Evolutionary conservation across 2,329 filamentous ascomycete genomes (phyloP), one percentile per base, ranked within the genome.

Genomic region (Zymoseptoria tritici): DNA sequence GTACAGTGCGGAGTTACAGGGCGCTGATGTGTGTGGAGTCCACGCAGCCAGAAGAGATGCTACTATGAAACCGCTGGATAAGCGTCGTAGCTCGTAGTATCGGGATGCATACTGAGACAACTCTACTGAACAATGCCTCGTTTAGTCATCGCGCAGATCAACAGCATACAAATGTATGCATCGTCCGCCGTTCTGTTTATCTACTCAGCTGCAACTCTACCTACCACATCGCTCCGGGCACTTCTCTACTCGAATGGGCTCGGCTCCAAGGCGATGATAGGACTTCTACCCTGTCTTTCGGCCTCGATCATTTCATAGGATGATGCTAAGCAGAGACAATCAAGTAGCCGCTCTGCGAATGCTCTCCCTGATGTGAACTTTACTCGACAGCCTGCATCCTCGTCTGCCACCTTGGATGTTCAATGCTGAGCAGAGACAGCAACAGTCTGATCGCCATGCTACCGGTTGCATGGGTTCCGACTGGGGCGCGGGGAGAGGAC

Each of bases 271-370:
- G 13, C 36, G 36, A 46, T n/a, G 3, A 46, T n/a, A 4, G 13
- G 36, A n/a, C 3, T 6, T 6, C 2, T n/a, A 16, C 36, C 36
- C 5, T 46, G 36, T 11, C 13, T 6, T 11, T 6, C n/a, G 13
- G 91, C 92, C 50, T 87, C 84, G 3, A 87, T 81, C 67, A 97
- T 97, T 65, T 96, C 80, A 22, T 22, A 22, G 21, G 21, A 22
- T 22, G 4, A 22, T 22, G 21, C 21, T 4, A 22, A 22, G 21
- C 21, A 22, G 21, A 22, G 21, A 22, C 21, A 22, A 22, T 22
- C 21, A 22, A 22, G 21, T 22, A 22, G 21, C 21, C 21, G 21
- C 21, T 22, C 21, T 4, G 21, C 21, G 21, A 22, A 22, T 22
- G 21, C 2, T 22, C 21, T 22, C 21, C 21, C 21, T 22, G 21